Base-by-base conservation (phyloP, 768 basidiomycete genomes). In the Kwoniella botswanensis region DNA sequence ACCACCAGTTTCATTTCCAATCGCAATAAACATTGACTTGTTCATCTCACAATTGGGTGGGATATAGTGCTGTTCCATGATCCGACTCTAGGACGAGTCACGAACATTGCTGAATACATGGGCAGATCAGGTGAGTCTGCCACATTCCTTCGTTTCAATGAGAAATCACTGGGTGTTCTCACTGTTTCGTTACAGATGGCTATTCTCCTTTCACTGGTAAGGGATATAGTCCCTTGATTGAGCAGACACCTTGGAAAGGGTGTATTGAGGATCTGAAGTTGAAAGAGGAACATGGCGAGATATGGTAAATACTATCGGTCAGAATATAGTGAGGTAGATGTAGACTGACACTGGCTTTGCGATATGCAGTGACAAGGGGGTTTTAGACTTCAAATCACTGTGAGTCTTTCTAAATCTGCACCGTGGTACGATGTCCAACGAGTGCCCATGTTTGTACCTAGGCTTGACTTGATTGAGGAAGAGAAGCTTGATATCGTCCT, bases 211-310 rank as follows among this genome's bases (percentile, higher is more conserved):
- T 68, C 50, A 62, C 67, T 5, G 67, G 67, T 7, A 61, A 68
- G 24, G 67, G 67, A 1, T 68, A 68, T 44, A 68, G 60, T 56
- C 67, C 67, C 2, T 26, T 41, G 10, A 55, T 68, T 13, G 18
- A n/a, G 6, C 24, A 61, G 11, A 53, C 59, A n/a, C 59, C 67
- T 35, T 68, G 67, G 67, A 61, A 63, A 46, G 67, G 67, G 4
- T 42, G 46, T 42, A 61, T 68, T 10, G 67, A 68, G 21, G 2
- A 68, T 54, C n/a, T 68, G 17, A 68, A 55, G n/a, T 24, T 68
- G 22, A 68, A 68, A 22, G 67, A 68, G 18, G 67, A 68, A 62
- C 67, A 68, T 55, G 67, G 67, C 6, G 6, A 61, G 21, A 61
- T 68, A 21, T 53, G 58, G 67, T 63, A 56, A 42, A 50, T 65